Base-by-base conservation (phyloP, 768 basidiomycete genomes). In the Daedaleopsis sinensis region DNA sequence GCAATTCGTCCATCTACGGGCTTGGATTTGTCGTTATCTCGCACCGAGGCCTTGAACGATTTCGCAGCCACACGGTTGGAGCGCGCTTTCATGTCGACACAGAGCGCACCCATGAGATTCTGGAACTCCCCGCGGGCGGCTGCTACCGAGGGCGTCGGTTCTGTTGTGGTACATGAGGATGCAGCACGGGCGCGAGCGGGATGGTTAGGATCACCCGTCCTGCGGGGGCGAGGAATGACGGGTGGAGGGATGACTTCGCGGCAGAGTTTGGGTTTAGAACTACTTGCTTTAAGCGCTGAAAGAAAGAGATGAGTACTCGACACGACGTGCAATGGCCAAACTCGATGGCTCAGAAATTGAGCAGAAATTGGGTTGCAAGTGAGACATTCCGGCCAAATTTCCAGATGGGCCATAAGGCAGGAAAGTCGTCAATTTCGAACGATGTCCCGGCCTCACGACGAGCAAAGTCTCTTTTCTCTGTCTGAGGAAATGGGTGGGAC, bases 51-150 rank as follows among this genome's bases (percentile, higher is more conserved):
- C 27, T 32, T 21, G 21, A 23, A 12, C 16, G n/a, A 32, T 35
- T 53, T 62, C 12, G 35, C 55, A 10, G 55, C 61, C n/a, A 52
- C 52, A n/a, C 23, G 46, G 5, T 44, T 35, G 1, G 59, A 24
- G 12, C 23, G 6, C 5, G 18, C 18, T 23, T 18, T 9, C 9
- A 19, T 27, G 24, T 27, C 9, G 11, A 39, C 32, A 16, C 15
- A 19, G 24, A 27, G 15, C 3, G 52, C 15, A 8, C n/a, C 10
- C 2, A 19, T 38, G 16, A 53, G 19, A 16, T 12, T 12, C 42
- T 15, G 11, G n/a, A 52, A 38, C 15, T 59, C 32, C 10, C 6
- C 15, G 4, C 16, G n/a, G 0, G 61, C 61, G 16, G 46, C 50
- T 1, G 19, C 19, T 9, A 39, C 51, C 1, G 52, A 54, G 21